These are phyloP conservation scores for Backusella parvicylindrica DNA, from an alignment of 192 early-diverging fungal species.

Conservation along the genomic window DNA sequence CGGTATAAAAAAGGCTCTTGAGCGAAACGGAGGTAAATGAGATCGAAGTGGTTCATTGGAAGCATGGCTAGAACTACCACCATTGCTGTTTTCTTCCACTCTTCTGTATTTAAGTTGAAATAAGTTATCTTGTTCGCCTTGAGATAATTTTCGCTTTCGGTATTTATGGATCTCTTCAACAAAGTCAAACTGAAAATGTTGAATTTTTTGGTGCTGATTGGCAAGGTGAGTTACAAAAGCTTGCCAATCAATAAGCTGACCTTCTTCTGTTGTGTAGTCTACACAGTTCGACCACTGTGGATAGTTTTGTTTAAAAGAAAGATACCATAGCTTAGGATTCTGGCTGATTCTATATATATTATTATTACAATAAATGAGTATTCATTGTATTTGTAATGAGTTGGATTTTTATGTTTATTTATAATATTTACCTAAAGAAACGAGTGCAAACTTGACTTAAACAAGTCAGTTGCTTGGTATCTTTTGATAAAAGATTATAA, in stretches of 20 bases:
- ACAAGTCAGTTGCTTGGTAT: neutral
- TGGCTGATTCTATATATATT: conserved; percentile 16
- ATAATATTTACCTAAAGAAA: conserved; percentile 3
- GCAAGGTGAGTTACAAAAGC: conserved; percentile 25
- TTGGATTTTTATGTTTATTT: neutral
- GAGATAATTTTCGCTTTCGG: neutral
- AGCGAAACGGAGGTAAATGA: conserved; percentile 4
- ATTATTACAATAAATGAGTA: neutral
- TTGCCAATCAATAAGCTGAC: conserved; percentile 25
- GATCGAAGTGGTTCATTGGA: neutral
- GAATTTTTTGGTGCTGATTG: conserved; percentile 8
- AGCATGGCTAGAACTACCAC: neutral
- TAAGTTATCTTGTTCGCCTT: neutral
- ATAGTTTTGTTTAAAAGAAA: conserved; percentile 10
- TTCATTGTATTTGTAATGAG: neutral
- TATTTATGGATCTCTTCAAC: neutral
- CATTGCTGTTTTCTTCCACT: neutral
- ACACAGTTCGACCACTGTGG: conserved; percentile 18
- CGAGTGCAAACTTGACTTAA: neutral
- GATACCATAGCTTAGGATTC: conserved; percentile 30
- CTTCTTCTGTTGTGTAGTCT: conserved; percentile 4
- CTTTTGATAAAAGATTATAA: neutral
- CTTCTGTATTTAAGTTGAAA: neutral
- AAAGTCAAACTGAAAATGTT: conserved; percentile 8
- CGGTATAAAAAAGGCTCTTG: conserved; percentile 8